Evolutionary conservation across 176 grass and related monocot species (phyloP), one percentile per base, ranked within the genome.

Genomic region (Thalia dealbata): DNA sequence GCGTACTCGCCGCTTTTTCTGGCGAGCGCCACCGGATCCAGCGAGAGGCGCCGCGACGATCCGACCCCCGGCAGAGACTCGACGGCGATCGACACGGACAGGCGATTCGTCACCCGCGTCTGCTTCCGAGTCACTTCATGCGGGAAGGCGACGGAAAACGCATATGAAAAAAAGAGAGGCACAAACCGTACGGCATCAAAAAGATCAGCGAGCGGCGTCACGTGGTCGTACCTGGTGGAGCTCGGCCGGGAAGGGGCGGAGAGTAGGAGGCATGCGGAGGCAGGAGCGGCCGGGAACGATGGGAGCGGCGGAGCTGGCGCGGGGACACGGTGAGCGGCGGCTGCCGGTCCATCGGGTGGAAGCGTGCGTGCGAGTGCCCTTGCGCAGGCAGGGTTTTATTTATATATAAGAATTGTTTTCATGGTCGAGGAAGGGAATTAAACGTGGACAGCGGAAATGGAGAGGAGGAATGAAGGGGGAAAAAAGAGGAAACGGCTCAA

Each of bases 261-360:
- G 28, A 2, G 45, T 10, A 89, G 89, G 43, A 96, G 52, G 19
- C 45, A 13, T 8, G 45, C 45, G 11, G 42, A 3, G 9, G 45
- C 16, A 7, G 76, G 26, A 23, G 71, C 70, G 6, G 67, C 74
- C 9, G 75, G 79, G 21, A 43, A 75, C n/a, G 69, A 25, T 28
- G 81, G 69, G 87, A 87, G 2, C 85, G 87, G 23, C 95, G 89
- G 56, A 97, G 95, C 54, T 85, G 76, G 52, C 90, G 85, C 61
- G 95, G 90, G 2, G 95, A 93, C 43, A 93, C 52, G n/a, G 35
- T 81, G 7, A 91, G 81, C 30, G 85, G 79, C 7, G 87, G 87
- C 21, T 80, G 86, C 48, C 79, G 77, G 48, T 99, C 83, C 95
- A 91, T 91, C 45, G 14, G 35, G 29, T 3, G 60, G 15, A 7